Evolutionary conservation across 2,329 filamentous ascomycete genomes (phyloP).

Genomic region (Cladosporium sphaerospermum): DNA sequence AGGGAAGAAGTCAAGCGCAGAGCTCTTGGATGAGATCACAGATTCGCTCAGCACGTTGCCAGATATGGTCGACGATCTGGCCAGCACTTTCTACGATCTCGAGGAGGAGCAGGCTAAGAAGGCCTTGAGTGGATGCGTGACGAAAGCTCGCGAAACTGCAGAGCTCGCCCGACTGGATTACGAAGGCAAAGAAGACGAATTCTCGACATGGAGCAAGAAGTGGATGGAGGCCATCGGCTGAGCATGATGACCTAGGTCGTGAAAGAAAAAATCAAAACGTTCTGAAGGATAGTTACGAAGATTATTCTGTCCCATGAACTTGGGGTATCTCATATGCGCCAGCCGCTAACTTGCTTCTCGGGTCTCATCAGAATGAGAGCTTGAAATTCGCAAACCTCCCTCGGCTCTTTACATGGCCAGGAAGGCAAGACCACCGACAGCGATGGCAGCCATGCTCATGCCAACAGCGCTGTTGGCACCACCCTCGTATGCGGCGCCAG

Average conservation of each 20-base stretch:
- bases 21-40: constrained; percentile 50
- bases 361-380: no score
- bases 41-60: constrained; percentile 54
- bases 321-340: background rate
- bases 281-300: constrained; percentile 9
- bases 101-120: constrained; percentile 54
- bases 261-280: background rate
- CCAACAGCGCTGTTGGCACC: background rate
- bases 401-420: background rate
- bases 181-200: constrained; percentile 65
- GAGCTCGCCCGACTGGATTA: constrained; percentile 55
- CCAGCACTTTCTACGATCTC: constrained; percentile 65
- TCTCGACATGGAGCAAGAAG: constrained; percentile 66
- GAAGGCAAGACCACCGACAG: constrained; percentile 5
- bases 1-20: constrained; percentile 16
- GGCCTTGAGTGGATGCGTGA: constrained; percentile 54
- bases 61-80: constrained; percentile 63
- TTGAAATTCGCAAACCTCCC: background rate
- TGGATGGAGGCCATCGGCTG: constrained; percentile 38
- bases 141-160: constrained; percentile 51
- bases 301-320: background rate
- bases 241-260: constrained; percentile 3
- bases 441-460: constrained; percentile 6
- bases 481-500: constrained; percentile 10
- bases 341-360: background rate